Conservation (phyloP, 306 rosid species). For the Betula pendula region DNA sequence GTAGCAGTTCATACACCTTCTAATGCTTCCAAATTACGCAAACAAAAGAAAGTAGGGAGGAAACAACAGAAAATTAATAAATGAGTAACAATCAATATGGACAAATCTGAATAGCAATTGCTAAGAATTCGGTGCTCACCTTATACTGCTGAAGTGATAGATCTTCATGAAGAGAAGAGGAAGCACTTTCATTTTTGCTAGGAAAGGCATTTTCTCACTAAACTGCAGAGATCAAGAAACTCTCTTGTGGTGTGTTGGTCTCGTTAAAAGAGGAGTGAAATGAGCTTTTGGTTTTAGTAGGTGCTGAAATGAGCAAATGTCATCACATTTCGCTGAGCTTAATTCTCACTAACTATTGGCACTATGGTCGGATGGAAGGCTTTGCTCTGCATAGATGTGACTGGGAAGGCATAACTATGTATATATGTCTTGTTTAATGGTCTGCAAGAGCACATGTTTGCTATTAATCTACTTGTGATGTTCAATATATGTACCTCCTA, state of each 20-base stretch:
- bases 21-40: slow-evolving; percentile 34
- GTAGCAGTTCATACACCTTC: slow-evolving; percentile 26
- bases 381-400: neutral
- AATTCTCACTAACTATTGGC: neutral
- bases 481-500: no score
- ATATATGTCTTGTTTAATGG: neutral
- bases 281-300: neutral
- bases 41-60: slow-evolving; percentile 29
- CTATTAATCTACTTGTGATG: no score
- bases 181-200: neutral
- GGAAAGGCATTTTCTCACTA: slow-evolving; percentile 2
- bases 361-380: neutral
- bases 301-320: no score
- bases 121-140: slow-evolving; percentile 9
- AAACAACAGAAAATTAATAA: slow-evolving; percentile 27
- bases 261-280: neutral
- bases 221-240: slow-evolving; percentile 6
- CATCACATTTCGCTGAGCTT: no score
- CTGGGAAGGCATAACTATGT: neutral
- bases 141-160: neutral
- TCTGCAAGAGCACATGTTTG: neutral
- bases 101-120: slow-evolving; percentile 14
- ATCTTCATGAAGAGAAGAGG: neutral
- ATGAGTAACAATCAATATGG: slow-evolving; percentile 5
- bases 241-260: neutral